Percentiles rank a stretch among this genome's conserved stretches.
Conservation (phyloP, 257 asterid species). For the Solanum chilense region DNA sequence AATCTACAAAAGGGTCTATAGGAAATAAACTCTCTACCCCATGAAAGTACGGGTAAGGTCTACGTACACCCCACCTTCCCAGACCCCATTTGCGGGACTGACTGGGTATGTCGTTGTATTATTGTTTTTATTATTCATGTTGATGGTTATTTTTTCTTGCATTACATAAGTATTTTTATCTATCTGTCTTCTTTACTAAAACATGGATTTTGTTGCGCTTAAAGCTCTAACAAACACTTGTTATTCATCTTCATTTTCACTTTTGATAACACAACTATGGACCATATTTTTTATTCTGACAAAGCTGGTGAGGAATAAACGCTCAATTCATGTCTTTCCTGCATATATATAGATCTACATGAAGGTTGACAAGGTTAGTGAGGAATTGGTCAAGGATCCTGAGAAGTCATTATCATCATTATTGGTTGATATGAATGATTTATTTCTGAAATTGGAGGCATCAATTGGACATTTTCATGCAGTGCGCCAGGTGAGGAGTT, state of each 20-base stretch:
- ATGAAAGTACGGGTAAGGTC: not conserved
- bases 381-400: conserved; percentile 57
- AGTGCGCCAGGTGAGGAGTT: conserved; percentile 46
- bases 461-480: conserved; percentile 90
- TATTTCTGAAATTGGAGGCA: conserved; percentile 74
- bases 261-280: not conserved
- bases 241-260: not conserved
- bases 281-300: not conserved
- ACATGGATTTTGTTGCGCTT: not conserved
- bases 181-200: not conserved
- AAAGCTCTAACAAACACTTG: not conserved
- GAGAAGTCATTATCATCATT: conserved; percentile 57
- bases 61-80: not conserved
- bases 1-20: not conserved
- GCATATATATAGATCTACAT: conserved; percentile 45
- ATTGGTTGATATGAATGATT: conserved; percentile 56
- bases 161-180: not conserved
- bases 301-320: not conserved
- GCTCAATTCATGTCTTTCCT: not conserved
- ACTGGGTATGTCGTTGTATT: not conserved
- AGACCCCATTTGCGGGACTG: not conserved
- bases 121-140: not conserved
- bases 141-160: not conserved
- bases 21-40: not conserved
- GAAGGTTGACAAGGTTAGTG: conserved; percentile 78